phyloP scores from a whole-genome alignment of 306 rosid species.

The Bauhinia variegata region DNA sequence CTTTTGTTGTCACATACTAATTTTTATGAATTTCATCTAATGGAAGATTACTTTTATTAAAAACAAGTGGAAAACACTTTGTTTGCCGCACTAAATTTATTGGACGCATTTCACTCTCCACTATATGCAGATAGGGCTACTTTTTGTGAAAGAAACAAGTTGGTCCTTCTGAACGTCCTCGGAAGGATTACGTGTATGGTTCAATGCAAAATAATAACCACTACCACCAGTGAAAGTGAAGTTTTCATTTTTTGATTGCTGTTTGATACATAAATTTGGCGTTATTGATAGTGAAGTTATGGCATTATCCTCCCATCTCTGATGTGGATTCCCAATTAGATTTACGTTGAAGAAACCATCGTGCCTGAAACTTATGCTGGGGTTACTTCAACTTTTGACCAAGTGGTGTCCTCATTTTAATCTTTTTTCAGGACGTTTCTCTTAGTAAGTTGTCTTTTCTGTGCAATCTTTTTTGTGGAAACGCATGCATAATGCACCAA shows the following conservation, averaged over 20 bases:
- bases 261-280: constrained; percentile 30
- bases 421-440: constrained; percentile 34
- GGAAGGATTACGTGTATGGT: constrained; percentile 16
- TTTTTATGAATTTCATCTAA: constrained; percentile 31
- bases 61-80: constrained; percentile 50
- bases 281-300: constrained; percentile 38
- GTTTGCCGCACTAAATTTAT: constrained; percentile 38
- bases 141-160: neutral
- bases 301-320: constrained; percentile 35
- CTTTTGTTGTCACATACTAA: constrained; percentile 25
- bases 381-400: constrained; percentile 42
- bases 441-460: constrained; percentile 37
- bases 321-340: constrained; percentile 51
- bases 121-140: constrained; percentile 37
- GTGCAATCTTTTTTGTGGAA: constrained; percentile 62
- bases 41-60: constrained; percentile 13
- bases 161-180: too few species aligned
- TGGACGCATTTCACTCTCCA: constrained; percentile 57
- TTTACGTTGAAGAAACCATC: constrained; percentile 22
- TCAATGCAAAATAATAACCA: constrained; percentile 39
- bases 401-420: constrained; percentile 50
- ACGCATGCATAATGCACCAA: constrained; percentile 76
- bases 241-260: constrained; percentile 28
- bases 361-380: neutral
- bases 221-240: constrained; percentile 12